phyloP scores from a whole-genome alignment of 2,329 filamentous ascomycete species.

The Aspergillus novoparasiticus region DNA sequence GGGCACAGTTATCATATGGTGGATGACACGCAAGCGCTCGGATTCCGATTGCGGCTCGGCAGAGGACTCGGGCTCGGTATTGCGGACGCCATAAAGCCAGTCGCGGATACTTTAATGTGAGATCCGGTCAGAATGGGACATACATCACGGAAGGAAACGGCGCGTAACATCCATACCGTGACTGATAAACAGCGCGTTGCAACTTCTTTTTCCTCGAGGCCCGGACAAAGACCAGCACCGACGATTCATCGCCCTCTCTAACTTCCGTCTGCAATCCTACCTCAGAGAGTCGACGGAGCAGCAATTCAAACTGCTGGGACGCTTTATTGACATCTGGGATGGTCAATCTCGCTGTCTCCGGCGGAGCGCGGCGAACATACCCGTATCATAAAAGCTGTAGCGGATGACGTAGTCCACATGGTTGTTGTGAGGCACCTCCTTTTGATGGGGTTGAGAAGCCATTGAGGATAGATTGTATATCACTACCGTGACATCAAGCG shows the following conservation, averaged over 20 bases:
- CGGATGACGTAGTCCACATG: constrained; percentile 88
- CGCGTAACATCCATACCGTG: constrained; percentile 53
- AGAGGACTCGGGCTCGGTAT: constrained; percentile 68
- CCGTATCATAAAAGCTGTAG: constrained; percentile 70
- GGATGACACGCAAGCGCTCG: constrained; percentile 83
- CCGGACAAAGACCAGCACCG: constrained; percentile 82
- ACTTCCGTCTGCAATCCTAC: constrained; percentile 88
- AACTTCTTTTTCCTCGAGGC: constrained; percentile 73
- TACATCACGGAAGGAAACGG: neutral
- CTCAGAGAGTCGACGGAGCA: constrained; percentile 72
- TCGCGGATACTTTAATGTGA: constrained; percentile 70
- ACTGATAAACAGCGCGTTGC: constrained; percentile 79
- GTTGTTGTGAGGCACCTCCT: constrained; percentile 54
- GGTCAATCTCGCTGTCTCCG: constrained; percentile 5
- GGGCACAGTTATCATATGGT: constrained; percentile 78
- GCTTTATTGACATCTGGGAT: constrained; percentile 67
- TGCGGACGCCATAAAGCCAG: constrained; percentile 90
- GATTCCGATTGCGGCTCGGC: constrained; percentile 86
- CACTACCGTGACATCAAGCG: neutral
- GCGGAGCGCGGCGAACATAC: constrained; percentile 47
- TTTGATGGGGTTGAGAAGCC: constrained; percentile 30
- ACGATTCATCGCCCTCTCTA: constrained; percentile 73
- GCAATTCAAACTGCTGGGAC: constrained; percentile 73
- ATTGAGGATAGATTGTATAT: constrained; percentile 20
- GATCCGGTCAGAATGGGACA: neutral